phyloP scores from a whole-genome alignment of 306 rosid genomes.

The Notholithocarpus densiflorus region DNA sequence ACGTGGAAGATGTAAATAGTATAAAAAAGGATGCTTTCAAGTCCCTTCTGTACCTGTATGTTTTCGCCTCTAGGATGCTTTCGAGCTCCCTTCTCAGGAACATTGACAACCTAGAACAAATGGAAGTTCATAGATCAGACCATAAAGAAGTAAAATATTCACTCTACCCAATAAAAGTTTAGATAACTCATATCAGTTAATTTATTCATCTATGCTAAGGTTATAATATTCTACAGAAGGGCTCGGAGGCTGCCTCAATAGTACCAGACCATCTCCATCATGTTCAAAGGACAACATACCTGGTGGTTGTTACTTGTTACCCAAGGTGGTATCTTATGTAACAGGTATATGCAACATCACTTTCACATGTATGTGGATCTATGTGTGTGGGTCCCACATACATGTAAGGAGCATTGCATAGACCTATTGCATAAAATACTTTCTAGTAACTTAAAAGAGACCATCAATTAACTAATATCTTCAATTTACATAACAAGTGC shows the following conservation, averaged over 20 bases:
- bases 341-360: too few species aligned
- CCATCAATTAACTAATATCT: neutral
- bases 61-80: slow-evolving; percentile 97
- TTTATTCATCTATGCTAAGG: neutral
- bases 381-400: too few species aligned
- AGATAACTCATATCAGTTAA: neutral
- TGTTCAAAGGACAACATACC: neutral
- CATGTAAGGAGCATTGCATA: too few species aligned
- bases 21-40: too few species aligned
- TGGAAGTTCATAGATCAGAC: slow-evolving; percentile 27
- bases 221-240: neutral
- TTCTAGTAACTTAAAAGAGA: neutral
- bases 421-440: too few species aligned
- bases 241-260: neutral
- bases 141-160: neutral
- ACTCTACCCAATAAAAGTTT: neutral
- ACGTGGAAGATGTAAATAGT: too few species aligned
- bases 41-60: slow-evolving; percentile 56
- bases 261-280: neutral
- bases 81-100: slow-evolving; percentile 98
- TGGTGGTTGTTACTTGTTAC: too few species aligned
- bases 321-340: too few species aligned
- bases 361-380: too few species aligned
- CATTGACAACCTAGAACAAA: slow-evolving; percentile 77
- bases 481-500: slow-evolving; percentile 9